Percentiles rank a stretch among this genome's conserved stretches.
Conservation (phyloP, 2,329 filamentous ascomycete genomes). For the Lecanicillium sp. region DNA sequence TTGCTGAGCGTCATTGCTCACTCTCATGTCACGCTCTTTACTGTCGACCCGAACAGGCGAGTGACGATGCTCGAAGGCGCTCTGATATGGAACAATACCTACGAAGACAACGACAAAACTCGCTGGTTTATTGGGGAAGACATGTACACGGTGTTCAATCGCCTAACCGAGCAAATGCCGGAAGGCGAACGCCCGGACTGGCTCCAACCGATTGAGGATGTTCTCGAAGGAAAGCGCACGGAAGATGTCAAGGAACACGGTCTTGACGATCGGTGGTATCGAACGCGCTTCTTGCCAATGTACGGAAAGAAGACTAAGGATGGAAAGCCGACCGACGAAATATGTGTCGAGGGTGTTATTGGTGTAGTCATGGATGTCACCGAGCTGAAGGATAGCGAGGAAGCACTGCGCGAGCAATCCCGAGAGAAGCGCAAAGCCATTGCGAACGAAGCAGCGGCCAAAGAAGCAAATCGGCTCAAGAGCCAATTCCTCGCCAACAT, state of each 20-base stretch:
- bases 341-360: conserved; percentile 62
- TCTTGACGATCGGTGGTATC: conserved; percentile 57
- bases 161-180: conserved; percentile 33
- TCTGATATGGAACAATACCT: conserved; percentile 44
- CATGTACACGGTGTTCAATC: conserved; percentile 57
- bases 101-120: conserved; percentile 29
- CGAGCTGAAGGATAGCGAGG: conserved; percentile 58
- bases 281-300: conserved; percentile 64
- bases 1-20: conserved; percentile 67
- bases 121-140: conserved; percentile 51
- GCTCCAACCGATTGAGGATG: conserved; percentile 51
- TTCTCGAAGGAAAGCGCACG: conserved; percentile 51
- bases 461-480: conserved; percentile 73
- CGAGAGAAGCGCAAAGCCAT: conserved; percentile 63
- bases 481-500: conserved; percentile 74
- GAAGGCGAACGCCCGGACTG: conserved; percentile 40
- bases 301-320: conserved; percentile 47
- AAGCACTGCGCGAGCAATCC: conserved; percentile 54
- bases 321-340: conserved; percentile 34
- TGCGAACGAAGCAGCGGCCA: conserved; percentile 70
- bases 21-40: conserved; percentile 69
- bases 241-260: conserved; percentile 60
- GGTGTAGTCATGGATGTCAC: conserved; percentile 77
- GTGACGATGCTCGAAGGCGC: conserved; percentile 66
- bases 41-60: conserved; percentile 53